Evolutionary conservation across 139 green algal species (phyloP).

Genomic region (Monoraphidium neglectum): DNA sequence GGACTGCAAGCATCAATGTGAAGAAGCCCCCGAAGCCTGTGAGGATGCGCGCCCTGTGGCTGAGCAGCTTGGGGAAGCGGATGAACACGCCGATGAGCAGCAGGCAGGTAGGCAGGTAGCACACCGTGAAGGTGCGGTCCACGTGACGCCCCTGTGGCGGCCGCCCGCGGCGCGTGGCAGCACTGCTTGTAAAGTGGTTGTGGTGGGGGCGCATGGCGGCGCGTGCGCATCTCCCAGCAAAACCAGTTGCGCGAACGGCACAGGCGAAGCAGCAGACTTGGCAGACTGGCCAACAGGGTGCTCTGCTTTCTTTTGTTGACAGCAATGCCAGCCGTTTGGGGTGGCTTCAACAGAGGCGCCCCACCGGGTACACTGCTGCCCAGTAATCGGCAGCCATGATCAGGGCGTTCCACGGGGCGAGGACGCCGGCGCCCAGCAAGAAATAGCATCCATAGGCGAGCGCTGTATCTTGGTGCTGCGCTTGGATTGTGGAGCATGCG

Average conservation of each 20-base stretch:
- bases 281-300: too few species aligned
- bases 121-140: constrained; percentile 73
- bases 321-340: too few species aligned
- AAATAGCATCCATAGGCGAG: constrained; percentile 20
- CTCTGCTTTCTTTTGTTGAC: too few species aligned
- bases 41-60: constrained; percentile 37
- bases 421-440: constrained; percentile 41
- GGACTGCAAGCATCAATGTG: constrained; percentile 48
- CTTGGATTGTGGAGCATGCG: background rate
- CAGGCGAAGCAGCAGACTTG: too few species aligned
- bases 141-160: constrained; percentile 70
- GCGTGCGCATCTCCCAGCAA: too few species aligned
- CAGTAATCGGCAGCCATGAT: constrained; percentile 72
- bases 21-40: constrained; percentile 57
- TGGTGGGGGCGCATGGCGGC: too few species aligned
- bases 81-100: constrained; percentile 37
- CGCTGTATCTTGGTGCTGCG: constrained; percentile 8
- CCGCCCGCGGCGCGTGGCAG: too few species aligned
- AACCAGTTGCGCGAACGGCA: too few species aligned
- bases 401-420: constrained; percentile 81
- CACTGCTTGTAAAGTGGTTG: too few species aligned
- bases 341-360: too few species aligned
- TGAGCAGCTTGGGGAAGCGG: constrained; percentile 24
- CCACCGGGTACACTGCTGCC: constrained; percentile 37
- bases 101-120: constrained; percentile 69